Percentiles rank a stretch among this genome's conserved stretches.
Conservation (phyloP, 1,139 yeast species). For the Suhomyces wounanorum region DNA sequence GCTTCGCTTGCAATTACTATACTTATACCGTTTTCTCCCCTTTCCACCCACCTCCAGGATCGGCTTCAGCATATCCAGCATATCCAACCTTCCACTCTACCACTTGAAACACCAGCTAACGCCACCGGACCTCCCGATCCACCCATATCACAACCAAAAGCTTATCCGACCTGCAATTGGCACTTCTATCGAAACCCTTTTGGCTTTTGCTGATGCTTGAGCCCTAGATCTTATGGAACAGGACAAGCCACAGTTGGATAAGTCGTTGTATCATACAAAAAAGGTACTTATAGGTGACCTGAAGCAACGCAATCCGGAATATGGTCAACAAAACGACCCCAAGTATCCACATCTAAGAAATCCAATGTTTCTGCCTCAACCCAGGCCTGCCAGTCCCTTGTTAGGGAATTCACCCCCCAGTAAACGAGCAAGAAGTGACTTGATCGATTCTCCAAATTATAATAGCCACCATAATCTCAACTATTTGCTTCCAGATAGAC, state of each 20-base stretch:
- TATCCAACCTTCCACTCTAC: too few species aligned
- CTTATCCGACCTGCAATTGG: neutral
- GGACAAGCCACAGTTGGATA: conserved; percentile 20
- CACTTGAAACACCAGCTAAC: neutral
- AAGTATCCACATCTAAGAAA: conserved; percentile 1
- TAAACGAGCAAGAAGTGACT: conserved; percentile 11
- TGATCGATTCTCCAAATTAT: conserved; percentile 1
- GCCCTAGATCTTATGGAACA: conserved; percentile 14
- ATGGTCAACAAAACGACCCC: conserved; percentile 1
- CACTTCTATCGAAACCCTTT: neutral
- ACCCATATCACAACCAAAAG: neutral
- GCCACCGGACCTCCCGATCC: neutral
- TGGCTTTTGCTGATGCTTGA: conserved; percentile 7
- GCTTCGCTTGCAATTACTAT: neutral
- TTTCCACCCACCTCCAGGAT: neutral
- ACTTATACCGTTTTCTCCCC: neutral
- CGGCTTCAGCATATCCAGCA: neutral
- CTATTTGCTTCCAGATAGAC: conserved; percentile 12
- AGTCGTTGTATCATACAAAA: conserved; percentile 11
- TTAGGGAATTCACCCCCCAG: conserved; percentile 12
- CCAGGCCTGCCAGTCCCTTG: conserved; percentile 18
- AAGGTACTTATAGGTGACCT: conserved; percentile 9
- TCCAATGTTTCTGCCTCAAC: conserved; percentile 21
- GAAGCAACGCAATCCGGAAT: neutral
- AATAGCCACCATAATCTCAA: conserved; percentile 3